Conservation (phyloP, 257 asterid species). For the Jaltomata sinuosa region DNA sequence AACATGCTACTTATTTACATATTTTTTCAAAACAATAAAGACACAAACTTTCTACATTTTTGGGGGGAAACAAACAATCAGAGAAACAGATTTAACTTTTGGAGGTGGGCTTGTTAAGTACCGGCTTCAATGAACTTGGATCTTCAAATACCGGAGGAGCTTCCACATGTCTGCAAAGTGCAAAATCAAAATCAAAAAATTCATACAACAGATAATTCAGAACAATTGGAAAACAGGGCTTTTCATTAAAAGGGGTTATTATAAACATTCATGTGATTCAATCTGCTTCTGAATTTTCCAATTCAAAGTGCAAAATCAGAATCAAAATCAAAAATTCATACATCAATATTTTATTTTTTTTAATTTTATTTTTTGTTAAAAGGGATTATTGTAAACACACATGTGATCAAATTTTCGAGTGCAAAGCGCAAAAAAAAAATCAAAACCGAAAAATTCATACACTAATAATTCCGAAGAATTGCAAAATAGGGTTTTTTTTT, state of each 20-base stretch:
- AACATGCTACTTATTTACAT: too few relatives aligned
- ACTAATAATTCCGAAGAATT: neutral
- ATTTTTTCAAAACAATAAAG: neutral
- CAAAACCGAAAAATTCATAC: neutral
- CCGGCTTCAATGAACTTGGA: slow-evolving; percentile 73
- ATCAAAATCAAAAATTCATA: neutral
- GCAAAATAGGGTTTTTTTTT: neutral
- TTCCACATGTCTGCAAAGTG: slow-evolving; percentile 53
- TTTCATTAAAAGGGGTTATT: neutral
- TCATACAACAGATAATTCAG: neutral
- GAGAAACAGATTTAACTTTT: neutral
- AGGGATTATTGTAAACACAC: neutral
- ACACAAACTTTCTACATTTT: neutral
- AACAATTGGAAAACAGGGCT: neutral
- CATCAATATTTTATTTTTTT: neutral
- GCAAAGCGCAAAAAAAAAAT: too few relatives aligned
- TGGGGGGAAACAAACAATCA: neutral
- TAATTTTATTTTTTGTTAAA: neutral
- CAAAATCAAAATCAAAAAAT: neutral
- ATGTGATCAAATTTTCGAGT: too few relatives aligned
- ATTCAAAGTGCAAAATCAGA: slow-evolving; percentile 13
- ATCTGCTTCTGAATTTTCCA: slow-evolving; percentile 27
- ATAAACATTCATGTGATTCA: slow-evolving; percentile 39
- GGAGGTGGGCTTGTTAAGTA: neutral
- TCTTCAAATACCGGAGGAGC: slow-evolving; percentile 77